Base-by-base conservation (phyloP, 1,284 basidiomycete species). In the Afroboletus lepidellus region DNA sequence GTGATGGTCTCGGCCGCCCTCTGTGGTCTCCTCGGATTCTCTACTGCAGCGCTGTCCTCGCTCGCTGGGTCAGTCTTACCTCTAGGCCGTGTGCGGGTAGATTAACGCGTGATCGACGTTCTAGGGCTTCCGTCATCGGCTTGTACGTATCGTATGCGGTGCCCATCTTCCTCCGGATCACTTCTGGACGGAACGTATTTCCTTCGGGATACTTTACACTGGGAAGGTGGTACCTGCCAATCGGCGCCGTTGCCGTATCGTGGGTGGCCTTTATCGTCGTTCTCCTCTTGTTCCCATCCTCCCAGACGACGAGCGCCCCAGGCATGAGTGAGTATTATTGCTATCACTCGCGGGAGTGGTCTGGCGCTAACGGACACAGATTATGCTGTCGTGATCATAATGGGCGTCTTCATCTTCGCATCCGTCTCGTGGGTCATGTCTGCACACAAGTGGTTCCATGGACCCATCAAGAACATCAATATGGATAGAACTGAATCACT, bases 141-240 rank as follows among this genome's bases (percentile, higher is more conserved):
- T 63, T 87, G 38, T 87, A 87, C 58, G 77, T 79, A 0, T 87
- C 85, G 6, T 70, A 89, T 60, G 78, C 78, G 3, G 74, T 78
- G 0, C 87, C 86, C 1, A 86, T 89, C 45, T 80, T 87, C 56
- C 72, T 89, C 38, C 78, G 86, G 27, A 82, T 89, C 50, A 87
- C 84, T 2, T 84, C 78, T 24, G 85, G 86, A 16, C 73, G 83
- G 46, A 60, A 78, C 41, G 79, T 73, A 59, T 65, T 88, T 11
- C 62, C 74, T 5, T 80, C 80, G 1, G 85, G 85, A 2, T 77
- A 77, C 16, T 87, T 87, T 65, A 70, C 65, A 42, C 74, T 87
- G 0, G 85, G 86, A 11, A 68, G 67, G 51, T 86, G 83, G 83
- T 77, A 75, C 49, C 68, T 77, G 30, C 83, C 81, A 1, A 69